Percentiles rank a stretch among this genome's conserved stretches.
phyloP scores from a whole-genome alignment of 805 yeast species.

The Hanseniaspora nectarophila region DNA sequence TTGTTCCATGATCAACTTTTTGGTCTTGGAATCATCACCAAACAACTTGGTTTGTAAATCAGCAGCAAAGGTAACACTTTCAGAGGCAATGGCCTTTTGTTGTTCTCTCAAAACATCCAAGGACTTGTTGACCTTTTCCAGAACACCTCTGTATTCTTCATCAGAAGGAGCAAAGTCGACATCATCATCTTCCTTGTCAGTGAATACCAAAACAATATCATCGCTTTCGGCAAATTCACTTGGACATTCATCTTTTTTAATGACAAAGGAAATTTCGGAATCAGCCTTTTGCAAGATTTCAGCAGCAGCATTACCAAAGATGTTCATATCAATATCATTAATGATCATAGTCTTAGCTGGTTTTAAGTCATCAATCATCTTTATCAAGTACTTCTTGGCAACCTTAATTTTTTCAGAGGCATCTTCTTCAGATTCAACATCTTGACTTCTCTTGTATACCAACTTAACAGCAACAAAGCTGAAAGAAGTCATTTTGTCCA shows the following conservation, averaged over 20 bases:
- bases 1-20: conserved; percentile 27
- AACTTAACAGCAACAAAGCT: conserved; percentile 50
- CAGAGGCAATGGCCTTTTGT: conserved; percentile 41
- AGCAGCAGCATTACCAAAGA: conserved; percentile 25
- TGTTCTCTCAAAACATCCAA: conserved; percentile 49
- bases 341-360: conserved; percentile 53
- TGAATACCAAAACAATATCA: background rate
- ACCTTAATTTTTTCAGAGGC: conserved; percentile 36
- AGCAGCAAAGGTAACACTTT: conserved; percentile 40
- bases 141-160: conserved; percentile 44
- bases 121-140: conserved; percentile 41
- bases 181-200: conserved; percentile 30
- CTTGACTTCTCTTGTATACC: conserved; percentile 23
- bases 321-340: conserved; percentile 48
- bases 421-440: conserved; percentile 24
- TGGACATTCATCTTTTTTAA: conserved; percentile 44
- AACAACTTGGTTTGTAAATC: conserved; percentile 41
- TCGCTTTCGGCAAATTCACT: background rate
- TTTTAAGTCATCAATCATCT: conserved; percentile 56
- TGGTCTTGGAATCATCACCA: conserved; percentile 18
- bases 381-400: conserved; percentile 63
- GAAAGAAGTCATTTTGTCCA: conserved; percentile 34
- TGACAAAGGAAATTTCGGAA: conserved; percentile 44
- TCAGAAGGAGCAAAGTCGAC: conserved; percentile 66
- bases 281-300: conserved; percentile 21